Evolutionary conservation across 1,139 yeast genomes (phyloP).

Genomic region (Candida glucosophila): DNA sequence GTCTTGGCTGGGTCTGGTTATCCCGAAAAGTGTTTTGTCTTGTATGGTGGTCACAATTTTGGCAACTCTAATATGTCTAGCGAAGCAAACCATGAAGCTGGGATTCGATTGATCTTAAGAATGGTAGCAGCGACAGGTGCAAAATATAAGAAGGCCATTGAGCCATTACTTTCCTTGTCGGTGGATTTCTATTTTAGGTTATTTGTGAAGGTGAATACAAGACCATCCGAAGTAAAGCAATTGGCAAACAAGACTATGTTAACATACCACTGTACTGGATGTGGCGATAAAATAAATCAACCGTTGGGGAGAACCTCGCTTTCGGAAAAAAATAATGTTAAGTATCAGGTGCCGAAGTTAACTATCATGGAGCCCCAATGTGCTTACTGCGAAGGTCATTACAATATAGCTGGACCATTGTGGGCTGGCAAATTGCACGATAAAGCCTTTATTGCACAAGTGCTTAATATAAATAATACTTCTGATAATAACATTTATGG

Average conservation of each 20-base stretch:
- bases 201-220: conserved; percentile 64
- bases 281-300: conserved; percentile 67
- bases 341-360: conserved; percentile 29
- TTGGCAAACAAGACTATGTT: conserved; percentile 68
- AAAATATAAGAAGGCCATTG: conserved; percentile 76
- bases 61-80: conserved; percentile 72
- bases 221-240: conserved; percentile 76
- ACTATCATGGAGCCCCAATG: conserved; percentile 48
- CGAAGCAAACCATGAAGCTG: conserved; percentile 90
- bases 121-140: conserved; percentile 81
- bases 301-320: conserved; percentile 58
- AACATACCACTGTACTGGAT: conserved; percentile 80
- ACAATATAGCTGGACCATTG: conserved; percentile 93
- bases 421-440: conserved; percentile 80
- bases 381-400: conserved; percentile 56
- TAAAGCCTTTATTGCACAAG: conserved; percentile 51
- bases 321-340: conserved; percentile 20
- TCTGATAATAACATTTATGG: conserved; percentile 49
- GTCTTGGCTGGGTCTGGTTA: conserved; percentile 93
- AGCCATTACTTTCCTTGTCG: conserved; percentile 75
- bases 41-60: conserved; percentile 65
- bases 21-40: conserved; percentile 92
- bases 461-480: conserved; percentile 47
- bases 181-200: conserved; percentile 90
- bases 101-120: conserved; percentile 72